Evolutionary conservation across 2,329 filamentous ascomycete genomes (phyloP).

Genomic region (Fusarium longipes): DNA sequence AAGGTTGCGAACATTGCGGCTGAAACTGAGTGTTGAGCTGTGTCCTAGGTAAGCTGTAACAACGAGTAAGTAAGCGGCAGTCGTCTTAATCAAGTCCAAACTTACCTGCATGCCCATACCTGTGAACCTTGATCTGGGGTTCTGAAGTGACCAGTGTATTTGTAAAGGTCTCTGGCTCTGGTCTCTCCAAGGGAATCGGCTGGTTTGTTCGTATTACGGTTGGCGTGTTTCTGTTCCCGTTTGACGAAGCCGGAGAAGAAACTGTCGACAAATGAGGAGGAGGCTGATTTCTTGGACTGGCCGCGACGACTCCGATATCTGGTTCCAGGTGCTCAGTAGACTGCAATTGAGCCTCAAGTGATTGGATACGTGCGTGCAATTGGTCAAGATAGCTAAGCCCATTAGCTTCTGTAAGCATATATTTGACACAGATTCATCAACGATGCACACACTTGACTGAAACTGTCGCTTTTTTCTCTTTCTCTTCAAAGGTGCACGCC

Average conservation of each 20-base stretch:
- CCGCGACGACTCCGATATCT: too few species aligned
- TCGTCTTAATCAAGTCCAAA: too few species aligned
- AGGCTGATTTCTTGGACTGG: neutral
- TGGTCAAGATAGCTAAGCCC: slow-evolving; percentile 30
- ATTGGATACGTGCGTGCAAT: slow-evolving; percentile 30
- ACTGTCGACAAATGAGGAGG: neutral
- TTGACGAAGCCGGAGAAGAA: neutral
- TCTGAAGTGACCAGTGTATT: slow-evolving; percentile 35
- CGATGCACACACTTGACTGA: slow-evolving; percentile 29
- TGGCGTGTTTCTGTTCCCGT: neutral
- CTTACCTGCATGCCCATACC: slow-evolving; percentile 35
- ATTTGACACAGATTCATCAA: too few species aligned
- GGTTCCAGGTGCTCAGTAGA: neutral
- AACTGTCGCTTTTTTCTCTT: slow-evolving; percentile 31
- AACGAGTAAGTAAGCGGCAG: neutral
- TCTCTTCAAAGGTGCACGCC: slow-evolving; percentile 33
- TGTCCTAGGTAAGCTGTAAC: slow-evolving; percentile 34
- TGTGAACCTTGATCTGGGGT: slow-evolving; percentile 37
- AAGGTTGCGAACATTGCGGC: slow-evolving; percentile 37
- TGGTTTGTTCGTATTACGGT: neutral
- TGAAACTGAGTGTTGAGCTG: slow-evolving; percentile 37
- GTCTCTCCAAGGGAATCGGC: neutral
- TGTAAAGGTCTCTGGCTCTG: slow-evolving; percentile 15
- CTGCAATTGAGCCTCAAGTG: slow-evolving; percentile 23
- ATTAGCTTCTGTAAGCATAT: neutral